Evolutionary conservation across 257 asterid species (phyloP).

Genomic region (Lycium barbarum): DNA sequence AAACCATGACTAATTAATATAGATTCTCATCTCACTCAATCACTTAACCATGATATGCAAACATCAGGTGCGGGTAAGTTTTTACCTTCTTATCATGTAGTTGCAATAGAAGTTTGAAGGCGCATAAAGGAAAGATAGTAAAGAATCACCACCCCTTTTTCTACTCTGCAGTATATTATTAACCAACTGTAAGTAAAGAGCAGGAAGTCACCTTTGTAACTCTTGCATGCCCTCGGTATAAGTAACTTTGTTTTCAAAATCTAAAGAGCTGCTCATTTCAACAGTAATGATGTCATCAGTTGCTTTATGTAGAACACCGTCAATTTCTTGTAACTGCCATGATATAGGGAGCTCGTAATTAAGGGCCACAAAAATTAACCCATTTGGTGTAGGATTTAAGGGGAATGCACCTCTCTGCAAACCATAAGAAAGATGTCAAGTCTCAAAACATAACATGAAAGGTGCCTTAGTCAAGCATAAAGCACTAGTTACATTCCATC

Average conservation of each 20-base stretch:
- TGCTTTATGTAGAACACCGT: constrained; percentile 89
- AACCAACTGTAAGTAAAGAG: neutral
- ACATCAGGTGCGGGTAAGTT: neutral
- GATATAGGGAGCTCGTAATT: constrained; percentile 66
- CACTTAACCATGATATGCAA: neutral
- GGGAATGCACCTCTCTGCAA: constrained; percentile 99
- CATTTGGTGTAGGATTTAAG: constrained; percentile 69
- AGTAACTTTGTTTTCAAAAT: constrained; percentile 51
- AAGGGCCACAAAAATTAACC: constrained; percentile 84
- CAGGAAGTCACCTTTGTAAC: constrained; percentile 65
- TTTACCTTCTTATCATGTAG: constrained; percentile 5
- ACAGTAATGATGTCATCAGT: constrained; percentile 89
- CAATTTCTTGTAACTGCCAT: constrained; percentile 80
- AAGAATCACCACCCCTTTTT: neutral
- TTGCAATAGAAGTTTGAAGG: neutral
- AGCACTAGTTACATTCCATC: neutral
- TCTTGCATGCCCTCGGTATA: constrained; percentile 74
- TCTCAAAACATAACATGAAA: neutral
- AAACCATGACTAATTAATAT: neutral
- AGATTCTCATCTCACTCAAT: neutral
- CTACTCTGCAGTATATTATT: neutral
- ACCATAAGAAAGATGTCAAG: constrained; percentile 30
- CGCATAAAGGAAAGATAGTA: neutral
- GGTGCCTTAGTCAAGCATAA: constrained; percentile 2
- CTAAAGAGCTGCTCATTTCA: constrained; percentile 69